Percentiles rank a stretch among this genome's conserved stretches.
Evolutionary conservation across 495 filamentous ascomycete genomes (phyloP).

Genomic region (Hypoxylon lienhwacheense): DNA sequence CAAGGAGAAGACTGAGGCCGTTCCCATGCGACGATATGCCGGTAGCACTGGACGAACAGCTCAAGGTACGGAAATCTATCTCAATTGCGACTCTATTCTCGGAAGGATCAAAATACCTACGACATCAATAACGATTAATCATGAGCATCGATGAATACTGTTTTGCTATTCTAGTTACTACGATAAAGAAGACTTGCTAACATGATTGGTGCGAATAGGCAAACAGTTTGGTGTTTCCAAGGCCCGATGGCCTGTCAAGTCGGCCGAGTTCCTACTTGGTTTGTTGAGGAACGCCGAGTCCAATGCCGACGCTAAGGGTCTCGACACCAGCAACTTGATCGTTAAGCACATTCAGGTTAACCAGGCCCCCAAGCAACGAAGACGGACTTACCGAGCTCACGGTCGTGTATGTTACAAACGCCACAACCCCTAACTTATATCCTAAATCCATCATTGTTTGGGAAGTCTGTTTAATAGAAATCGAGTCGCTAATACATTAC

Average conservation of each 20-base stretch:
- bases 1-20: constrained; percentile 88
- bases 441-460: neutral
- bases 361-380: constrained; percentile 97
- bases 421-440: neutral
- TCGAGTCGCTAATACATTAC: constrained; percentile 18
- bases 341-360: constrained; percentile 99
- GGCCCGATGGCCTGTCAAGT: constrained; percentile 99
- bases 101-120: neutral
- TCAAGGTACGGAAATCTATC: constrained; percentile 74
- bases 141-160: neutral
- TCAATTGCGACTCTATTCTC: neutral
- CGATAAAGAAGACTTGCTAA: constrained; percentile 32
- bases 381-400: constrained; percentile 98
- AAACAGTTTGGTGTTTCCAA: constrained; percentile 97
- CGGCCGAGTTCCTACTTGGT: constrained; percentile 93
- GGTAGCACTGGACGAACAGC: constrained; percentile 90
- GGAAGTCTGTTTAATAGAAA: neutral
- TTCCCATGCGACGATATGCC: constrained; percentile 95
- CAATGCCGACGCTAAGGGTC: constrained; percentile 98
- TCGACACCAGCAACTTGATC: constrained; percentile 93
- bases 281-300: constrained; percentile 99
- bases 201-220: constrained; percentile 58
- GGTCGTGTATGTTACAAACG: constrained; percentile 87
- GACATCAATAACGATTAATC: neutral
- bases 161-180: neutral